Conservation (phyloP, 106 monocot genomes). For the Alisma plantagoaquatica region DNA sequence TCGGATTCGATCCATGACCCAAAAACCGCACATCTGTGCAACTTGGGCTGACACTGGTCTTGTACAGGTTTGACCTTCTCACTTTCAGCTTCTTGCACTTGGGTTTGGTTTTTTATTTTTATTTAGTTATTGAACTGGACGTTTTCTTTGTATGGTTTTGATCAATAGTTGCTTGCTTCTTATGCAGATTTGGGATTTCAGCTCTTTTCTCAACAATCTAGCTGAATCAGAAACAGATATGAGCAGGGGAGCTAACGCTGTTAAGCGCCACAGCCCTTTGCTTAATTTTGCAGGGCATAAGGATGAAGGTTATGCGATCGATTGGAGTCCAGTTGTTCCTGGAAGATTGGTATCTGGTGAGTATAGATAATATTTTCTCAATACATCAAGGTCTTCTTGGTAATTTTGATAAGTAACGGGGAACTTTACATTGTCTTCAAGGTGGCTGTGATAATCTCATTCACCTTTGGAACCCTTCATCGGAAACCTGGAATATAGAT, state of each 20-base stretch:
- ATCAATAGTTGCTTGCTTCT: too few relatives aligned
- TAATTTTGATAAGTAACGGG: neutral
- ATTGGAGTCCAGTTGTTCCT: slow-evolving; percentile 91
- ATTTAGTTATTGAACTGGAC: too few relatives aligned
- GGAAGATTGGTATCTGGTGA: slow-evolving; percentile 92
- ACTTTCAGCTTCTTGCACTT: neutral
- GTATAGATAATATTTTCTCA: neutral
- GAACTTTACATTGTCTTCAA: slow-evolving; percentile 11
- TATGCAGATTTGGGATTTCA: slow-evolving; percentile 87
- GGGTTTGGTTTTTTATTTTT: neutral
- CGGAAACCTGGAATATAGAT: slow-evolving; percentile 81
- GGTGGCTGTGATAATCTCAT: slow-evolving; percentile 83
- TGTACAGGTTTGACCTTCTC: slow-evolving; percentile 52
- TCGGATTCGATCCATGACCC: slow-evolving; percentile 77
- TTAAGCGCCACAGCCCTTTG: slow-evolving; percentile 45
- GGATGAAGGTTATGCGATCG: slow-evolving; percentile 88
- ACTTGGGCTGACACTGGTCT: slow-evolving; percentile 86
- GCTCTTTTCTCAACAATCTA: slow-evolving; percentile 46
- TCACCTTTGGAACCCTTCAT: slow-evolving; percentile 85
- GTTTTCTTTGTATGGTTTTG: too few relatives aligned
- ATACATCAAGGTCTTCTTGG: neutral
- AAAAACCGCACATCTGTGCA: slow-evolving; percentile 87
- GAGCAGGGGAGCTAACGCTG: slow-evolving; percentile 33
- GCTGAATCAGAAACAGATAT: slow-evolving; percentile 60
- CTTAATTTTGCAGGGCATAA: slow-evolving; percentile 68